phyloP scores from a whole-genome alignment of 1,284 basidiomycete genomes.

The Grifola frondosa region DNA sequence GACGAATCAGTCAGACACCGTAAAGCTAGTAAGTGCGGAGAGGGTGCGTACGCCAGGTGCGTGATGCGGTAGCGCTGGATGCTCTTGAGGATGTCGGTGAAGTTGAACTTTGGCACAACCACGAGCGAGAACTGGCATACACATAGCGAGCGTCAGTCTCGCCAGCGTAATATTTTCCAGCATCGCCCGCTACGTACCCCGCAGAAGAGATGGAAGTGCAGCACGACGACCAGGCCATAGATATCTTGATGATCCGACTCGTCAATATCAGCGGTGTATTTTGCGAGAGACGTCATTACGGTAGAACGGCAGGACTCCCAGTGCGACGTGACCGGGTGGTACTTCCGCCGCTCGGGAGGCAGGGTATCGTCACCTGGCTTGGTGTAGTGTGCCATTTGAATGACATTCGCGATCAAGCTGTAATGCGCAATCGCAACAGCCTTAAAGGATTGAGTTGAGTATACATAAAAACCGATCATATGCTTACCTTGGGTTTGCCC shows the following conservation, averaged over 20 bases:
- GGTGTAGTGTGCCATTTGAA: slow-evolving; percentile 58
- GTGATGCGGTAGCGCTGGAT: slow-evolving; percentile 67
- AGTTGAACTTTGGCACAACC: slow-evolving; percentile 71
- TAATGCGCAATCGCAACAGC: slow-evolving; percentile 74
- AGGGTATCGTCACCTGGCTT: slow-evolving; percentile 42
- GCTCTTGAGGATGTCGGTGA: slow-evolving; percentile 64
- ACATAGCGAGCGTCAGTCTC: neutral
- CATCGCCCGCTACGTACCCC: slow-evolving; percentile 36
- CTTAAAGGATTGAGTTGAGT: slow-evolving; percentile 29
- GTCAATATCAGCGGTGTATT: no score
- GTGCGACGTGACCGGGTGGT: slow-evolving; percentile 44
- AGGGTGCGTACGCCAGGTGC: slow-evolving; percentile 53
- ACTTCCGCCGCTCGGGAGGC: slow-evolving; percentile 34
- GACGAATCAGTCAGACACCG: slow-evolving; percentile 20
- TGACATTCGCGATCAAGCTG: slow-evolving; percentile 63
- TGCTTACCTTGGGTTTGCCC: slow-evolving; percentile 70
- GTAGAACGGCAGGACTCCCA: slow-evolving; percentile 33
- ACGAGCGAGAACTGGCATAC: slow-evolving; percentile 56
- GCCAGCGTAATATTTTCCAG: slow-evolving; percentile 17
- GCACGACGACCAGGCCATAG: slow-evolving; percentile 59
- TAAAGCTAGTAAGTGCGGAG: slow-evolving; percentile 12
- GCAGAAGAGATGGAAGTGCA: slow-evolving; percentile 49
- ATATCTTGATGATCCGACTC: no score
- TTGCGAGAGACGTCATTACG: no score
- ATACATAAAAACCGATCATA: neutral